Evolutionary conservation across 2,329 filamentous ascomycete species (phyloP), one percentile per base, ranked within the genome.

Genomic region (Cordyceps pruinosa): DNA sequence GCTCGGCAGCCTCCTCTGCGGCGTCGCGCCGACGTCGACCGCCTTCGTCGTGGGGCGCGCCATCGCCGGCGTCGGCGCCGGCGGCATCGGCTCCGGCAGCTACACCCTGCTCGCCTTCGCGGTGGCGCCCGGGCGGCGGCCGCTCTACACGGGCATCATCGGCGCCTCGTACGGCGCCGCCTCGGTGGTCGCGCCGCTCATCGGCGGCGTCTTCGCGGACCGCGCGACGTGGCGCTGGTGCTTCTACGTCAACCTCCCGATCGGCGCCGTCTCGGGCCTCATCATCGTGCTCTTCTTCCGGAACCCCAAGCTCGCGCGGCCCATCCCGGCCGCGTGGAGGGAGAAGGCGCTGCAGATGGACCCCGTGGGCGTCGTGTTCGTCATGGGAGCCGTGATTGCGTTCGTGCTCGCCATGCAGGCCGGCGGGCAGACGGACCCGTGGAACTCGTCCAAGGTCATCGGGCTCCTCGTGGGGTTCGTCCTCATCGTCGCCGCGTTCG

Each of bases 1-100:
- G 60, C 56, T 76, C 1, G 75, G 76, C 4, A 72, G 67, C 9
- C 58, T 77, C 4, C 66, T 78, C 13, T 78, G 75, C 52, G 60
- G 74, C 65, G 17, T 69, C 66, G 73, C 75, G 3, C 69, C 71
- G 45, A 68, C 69, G 57, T 74, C 73, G 42, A 69, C 66, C 21
- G 65, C 73, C 26, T 71, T 76, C 6, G 73, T 78, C 44, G 71
- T 74, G 63, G 77, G 76, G 58, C 74, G 76, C 50, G 76, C 76
- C 44, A 73, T 77, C 23, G 70, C 73, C 12, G 70, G 69, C 42
- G 66, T 76, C 30, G 66, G 69, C 5, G 72, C 74, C 4, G 72
- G 77, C 17, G 78, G 72, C 5, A 62, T 80, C n/a, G 71, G 70
- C 51, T 70, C 68, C 1, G 75, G 76, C 0, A 68, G 69, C 6